Conservation (phyloP, 257 asterid genomes). For the Forsythia viridissima region DNA sequence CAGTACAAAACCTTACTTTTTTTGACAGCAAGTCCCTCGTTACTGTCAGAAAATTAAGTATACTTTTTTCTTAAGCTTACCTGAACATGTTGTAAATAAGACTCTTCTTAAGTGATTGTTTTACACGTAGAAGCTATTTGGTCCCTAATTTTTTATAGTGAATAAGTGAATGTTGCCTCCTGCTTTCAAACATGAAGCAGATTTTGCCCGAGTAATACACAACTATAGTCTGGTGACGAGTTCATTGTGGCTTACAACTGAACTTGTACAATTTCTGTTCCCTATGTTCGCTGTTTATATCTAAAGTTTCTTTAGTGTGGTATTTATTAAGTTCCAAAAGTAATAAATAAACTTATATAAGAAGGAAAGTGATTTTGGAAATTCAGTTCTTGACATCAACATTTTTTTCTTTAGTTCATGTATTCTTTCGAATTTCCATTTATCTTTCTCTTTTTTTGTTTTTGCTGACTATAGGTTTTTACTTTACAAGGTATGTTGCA, state of each 20-base stretch:
- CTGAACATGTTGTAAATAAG: too few relatives aligned
- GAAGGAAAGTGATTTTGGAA: not conserved
- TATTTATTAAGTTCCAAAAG: not conserved
- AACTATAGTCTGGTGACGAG: not conserved
- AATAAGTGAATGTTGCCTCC: not conserved
- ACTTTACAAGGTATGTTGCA: conserved; percentile 66
- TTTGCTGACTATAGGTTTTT: not conserved
- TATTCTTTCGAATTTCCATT: not conserved
- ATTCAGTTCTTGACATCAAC: not conserved
- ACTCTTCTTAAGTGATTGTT: too few relatives aligned
- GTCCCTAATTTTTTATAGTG: too few relatives aligned
- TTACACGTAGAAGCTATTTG: too few relatives aligned
- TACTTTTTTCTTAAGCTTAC: too few relatives aligned
- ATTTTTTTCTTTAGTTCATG: not conserved
- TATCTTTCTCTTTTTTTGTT: not conserved
- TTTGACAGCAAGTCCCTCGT: too few relatives aligned
- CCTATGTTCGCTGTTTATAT: not conserved
- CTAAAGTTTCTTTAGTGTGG: not conserved
- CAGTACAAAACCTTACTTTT: too few relatives aligned
- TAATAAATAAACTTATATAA: not conserved
- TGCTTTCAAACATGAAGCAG: not conserved
- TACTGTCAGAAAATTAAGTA: too few relatives aligned
- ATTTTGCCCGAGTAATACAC: not conserved
- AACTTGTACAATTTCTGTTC: not conserved
- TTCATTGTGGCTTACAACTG: not conserved